Conservation (phyloP, 2,329 filamentous ascomycete species). For the Colletotrichum sp. region DNA sequence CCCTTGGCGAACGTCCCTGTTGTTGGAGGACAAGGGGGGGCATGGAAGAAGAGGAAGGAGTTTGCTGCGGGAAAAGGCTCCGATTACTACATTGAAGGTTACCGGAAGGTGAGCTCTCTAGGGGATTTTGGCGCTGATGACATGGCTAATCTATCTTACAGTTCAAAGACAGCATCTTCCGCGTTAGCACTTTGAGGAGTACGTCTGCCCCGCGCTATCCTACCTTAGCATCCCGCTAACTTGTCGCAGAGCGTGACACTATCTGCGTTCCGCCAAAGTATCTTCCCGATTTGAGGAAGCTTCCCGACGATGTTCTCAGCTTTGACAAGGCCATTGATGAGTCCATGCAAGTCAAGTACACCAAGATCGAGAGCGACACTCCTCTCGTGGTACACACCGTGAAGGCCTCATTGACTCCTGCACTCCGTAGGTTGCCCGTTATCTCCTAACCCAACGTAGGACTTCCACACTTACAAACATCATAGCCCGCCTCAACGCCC, state of each 20-base stretch:
- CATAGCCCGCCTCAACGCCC: constrained; percentile 37
- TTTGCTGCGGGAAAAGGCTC: neutral
- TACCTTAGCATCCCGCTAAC: neutral
- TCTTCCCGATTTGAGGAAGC: constrained; percentile 32
- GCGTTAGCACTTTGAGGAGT: constrained; percentile 29
- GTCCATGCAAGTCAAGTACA: constrained; percentile 37
- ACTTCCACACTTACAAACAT: neutral
- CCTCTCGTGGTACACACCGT: constrained; percentile 31
- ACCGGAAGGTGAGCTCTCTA: neutral
- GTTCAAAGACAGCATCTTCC: constrained; percentile 35
- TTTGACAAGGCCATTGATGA: constrained; percentile 29
- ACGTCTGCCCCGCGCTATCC: neutral
- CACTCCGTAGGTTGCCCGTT: constrained; percentile 26
- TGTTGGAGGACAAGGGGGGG: neutral
- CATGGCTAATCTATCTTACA: constrained; percentile 7
- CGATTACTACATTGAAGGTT: constrained; percentile 8
- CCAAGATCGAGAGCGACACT: constrained; percentile 27
- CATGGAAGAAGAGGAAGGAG: neutral
- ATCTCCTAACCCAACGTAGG: rapidly evolving
- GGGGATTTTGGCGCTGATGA: neutral
- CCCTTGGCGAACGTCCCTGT: constrained; percentile 4
- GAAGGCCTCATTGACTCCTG: constrained; percentile 35
- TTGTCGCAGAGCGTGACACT: constrained; percentile 22
- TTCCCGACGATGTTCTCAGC: constrained; percentile 34
- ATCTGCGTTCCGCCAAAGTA: constrained; percentile 33